phyloP scores from a whole-genome alignment of 208 protist species.

The Vickermania ingenoplastis region DNA sequence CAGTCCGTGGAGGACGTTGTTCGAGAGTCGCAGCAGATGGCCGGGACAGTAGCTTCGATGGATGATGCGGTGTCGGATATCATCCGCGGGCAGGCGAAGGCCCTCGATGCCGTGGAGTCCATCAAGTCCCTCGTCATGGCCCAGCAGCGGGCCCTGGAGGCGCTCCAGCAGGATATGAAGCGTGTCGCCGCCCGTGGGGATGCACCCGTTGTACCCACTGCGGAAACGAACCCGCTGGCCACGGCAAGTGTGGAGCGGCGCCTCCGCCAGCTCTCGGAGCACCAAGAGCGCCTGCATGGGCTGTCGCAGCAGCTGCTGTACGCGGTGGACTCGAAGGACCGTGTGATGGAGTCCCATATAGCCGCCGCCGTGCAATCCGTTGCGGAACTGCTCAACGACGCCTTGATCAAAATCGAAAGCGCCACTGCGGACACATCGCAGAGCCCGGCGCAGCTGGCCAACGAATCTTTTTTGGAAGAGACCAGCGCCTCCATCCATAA shows the following conservation, averaged over 20 bases:
- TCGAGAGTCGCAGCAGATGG: background rate
- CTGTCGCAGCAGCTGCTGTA: slow-evolving; percentile 43
- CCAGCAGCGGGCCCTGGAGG: background rate
- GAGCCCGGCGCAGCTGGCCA: too few species aligned
- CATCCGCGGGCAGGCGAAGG: slow-evolving; percentile 27
- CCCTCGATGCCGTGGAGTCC: slow-evolving; percentile 19
- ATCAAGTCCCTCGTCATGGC: slow-evolving; percentile 18
- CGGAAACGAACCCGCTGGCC: too few species aligned
- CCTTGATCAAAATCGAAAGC: too few species aligned
- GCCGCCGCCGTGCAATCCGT: slow-evolving; percentile 14
- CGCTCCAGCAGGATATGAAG: background rate
- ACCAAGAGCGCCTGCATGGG: slow-evolving; percentile 23
- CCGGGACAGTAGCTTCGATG: slow-evolving; percentile 20
- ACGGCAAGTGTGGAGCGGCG: too few species aligned
- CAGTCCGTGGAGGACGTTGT: background rate
- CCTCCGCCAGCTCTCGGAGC: slow-evolving; percentile 9
- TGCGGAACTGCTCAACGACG: slow-evolving; percentile 14
- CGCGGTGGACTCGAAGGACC: slow-evolving; percentile 53
- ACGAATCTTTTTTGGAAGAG: too few species aligned
- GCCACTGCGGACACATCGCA: too few species aligned
- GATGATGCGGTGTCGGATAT: slow-evolving; percentile 27
- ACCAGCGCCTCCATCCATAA: too few species aligned
- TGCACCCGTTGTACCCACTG: too few species aligned
- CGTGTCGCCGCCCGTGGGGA: too few species aligned
- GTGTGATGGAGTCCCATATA: slow-evolving; percentile 23